Evolutionary conservation across 306 rosid genomes (phyloP).

Genomic region (Cucurbita moschata): DNA sequence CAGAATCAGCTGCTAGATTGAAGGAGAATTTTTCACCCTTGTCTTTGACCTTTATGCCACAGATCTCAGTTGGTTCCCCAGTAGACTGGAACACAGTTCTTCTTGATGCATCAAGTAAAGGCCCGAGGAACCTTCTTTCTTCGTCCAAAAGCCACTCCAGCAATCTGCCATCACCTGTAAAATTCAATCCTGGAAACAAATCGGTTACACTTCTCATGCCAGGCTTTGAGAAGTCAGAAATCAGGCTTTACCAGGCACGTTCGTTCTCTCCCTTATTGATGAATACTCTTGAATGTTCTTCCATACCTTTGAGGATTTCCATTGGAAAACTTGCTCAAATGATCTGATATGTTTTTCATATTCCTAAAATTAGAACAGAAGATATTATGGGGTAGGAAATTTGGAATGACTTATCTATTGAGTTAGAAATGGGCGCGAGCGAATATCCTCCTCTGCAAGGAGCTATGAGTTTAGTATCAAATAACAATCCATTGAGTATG

Average conservation of each 20-base stretch:
- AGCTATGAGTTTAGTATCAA: not conserved
- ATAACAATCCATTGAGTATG: not conserved
- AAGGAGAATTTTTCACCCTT: constrained; percentile 45
- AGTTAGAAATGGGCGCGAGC: not conserved
- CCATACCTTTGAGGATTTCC: not conserved
- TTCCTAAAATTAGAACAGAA: not conserved
- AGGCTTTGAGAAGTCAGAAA: constrained; percentile 86
- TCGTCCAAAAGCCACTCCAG: constrained; percentile 21
- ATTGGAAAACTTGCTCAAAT: not conserved
- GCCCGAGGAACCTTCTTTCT: constrained; percentile 46
- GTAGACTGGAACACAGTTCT: constrained; percentile 45
- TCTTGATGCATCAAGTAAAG: constrained; percentile 20
- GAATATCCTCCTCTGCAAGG: too few relatives aligned
- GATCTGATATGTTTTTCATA: not conserved
- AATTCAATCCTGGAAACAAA: constrained; percentile 51
- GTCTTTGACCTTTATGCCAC: constrained; percentile 56
- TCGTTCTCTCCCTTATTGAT: not conserved
- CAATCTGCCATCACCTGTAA: constrained; percentile 29
- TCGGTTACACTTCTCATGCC: constrained; percentile 74
- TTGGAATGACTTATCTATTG: not conserved
- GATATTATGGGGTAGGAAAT: not conserved
- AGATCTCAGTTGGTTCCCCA: constrained; percentile 22
- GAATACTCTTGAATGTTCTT: not conserved
- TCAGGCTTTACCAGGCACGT: constrained; percentile 78
- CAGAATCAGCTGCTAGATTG: constrained; percentile 28